Base-by-base conservation (phyloP, 192 early-diverging fungal genomes). In the Geranomyces variabilis region DNA sequence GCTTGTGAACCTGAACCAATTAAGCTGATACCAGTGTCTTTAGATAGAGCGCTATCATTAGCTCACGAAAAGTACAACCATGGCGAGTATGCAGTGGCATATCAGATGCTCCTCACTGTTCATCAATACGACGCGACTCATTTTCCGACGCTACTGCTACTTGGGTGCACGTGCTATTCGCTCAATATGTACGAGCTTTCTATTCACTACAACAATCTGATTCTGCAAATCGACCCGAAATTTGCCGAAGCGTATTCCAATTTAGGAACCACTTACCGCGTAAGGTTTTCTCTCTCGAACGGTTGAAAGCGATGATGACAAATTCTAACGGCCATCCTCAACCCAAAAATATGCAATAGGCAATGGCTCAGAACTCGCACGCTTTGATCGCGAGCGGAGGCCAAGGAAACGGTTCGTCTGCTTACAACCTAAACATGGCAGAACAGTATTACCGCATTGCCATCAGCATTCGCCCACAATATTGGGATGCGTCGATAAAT, bases 191-290 rank as follows among this genome's bases (percentile, higher is more conserved):
- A 90, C 29, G 75, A 87, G 36, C 80, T 89, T 33, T 94, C 93
- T 7, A 79, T 95, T 19, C 75, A 81, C 29, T 94, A 93, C 80
- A 96, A 96, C 80, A 82, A 93, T 55, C 74, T 82, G 5, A 96
- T 96, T 53, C 85, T 96, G 21, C 80, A 82, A 60, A 82, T 93
- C 29, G 93, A 96, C 77, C 87, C 90, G 28, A 83, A 88, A 63
- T 95, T 94, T 77, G 92, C 94, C 26, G 94, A 96, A 72, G 93
- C 93, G 12, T 93, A 92, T 87, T 92, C 88, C 53, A 95, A 96
- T 75, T 90, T 96, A 64, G 94, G 93, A 19, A 95, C 93, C 17
- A 96, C 94, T 1, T 81, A 93, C 71, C 86, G 92, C 31, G 92
- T 87, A 91, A 81, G 92, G 46, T 90, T 15, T 58, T 58, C 13